Base-by-base conservation (phyloP, 805 yeast species). In the Blastobotrys americana region DNA sequence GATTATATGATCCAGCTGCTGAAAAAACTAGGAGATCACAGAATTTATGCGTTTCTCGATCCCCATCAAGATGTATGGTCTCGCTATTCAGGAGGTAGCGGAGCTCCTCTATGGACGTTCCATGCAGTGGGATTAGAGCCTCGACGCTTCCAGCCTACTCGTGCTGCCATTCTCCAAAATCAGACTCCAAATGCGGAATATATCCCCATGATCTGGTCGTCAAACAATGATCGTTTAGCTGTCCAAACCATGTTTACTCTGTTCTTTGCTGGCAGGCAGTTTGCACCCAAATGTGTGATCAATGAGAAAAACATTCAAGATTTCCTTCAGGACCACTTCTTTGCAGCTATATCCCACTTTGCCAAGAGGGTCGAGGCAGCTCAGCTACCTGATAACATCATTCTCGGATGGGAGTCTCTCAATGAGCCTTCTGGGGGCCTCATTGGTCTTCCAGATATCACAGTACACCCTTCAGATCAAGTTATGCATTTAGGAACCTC, bases 11-110 rank as follows among this genome's bases (percentile, higher is more conserved):
- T 82, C 35, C 67, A 78, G 44, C 65, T 87, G 3, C 63, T 89
- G 43, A 68, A 71, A 43, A 73, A 77, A 5, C 72, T 84, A 10
- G 70, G 75, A 38, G 58, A 70, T 16, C 67, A 78, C 22, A 95
- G 93, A 1, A 59, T 88, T 16, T 84, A 82, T 55, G 85, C 87
- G 4, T 79, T 84, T 53, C 59, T 89, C 52, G 96, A 89, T 57
- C 86, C 94, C 0, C 97, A 89, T 60, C 97, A 89, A 61, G 97
- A 89, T 60, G 94, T 82, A 9, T 89, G 97, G 97, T 81, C 93
- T 1, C 73, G 96, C 39, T 84, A 72, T 58, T 69, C 79, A 8
- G 96, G 96, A 3, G 97, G 97, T 2, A 79, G 86, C 39, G 97
- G 97, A 16, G 95, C 96, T 3, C 97, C 97, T 1, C 56, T 85